phyloP scores from a whole-genome alignment of 257 asterid species.

The Solanum dulcamara region DNA sequence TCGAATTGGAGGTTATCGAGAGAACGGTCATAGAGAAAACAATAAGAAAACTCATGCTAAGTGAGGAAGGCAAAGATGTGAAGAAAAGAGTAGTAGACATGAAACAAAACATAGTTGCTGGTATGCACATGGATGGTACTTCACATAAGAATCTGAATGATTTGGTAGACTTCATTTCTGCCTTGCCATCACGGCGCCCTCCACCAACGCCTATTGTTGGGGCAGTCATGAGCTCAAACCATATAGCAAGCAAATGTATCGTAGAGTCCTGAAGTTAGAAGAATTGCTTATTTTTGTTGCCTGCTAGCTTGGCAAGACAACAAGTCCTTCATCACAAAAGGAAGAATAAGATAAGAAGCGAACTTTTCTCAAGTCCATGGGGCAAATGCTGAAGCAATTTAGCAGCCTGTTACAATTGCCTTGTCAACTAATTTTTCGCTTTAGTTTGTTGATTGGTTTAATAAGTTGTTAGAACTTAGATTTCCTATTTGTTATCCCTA shows the following conservation, averaged over 20 bases:
- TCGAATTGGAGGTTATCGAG: slow-evolving; percentile 12
- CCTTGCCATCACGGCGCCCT: neutral
- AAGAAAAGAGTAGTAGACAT: neutral
- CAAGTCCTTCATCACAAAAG: neutral
- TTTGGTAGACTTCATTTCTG: slow-evolving; percentile 20
- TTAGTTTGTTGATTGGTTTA: neutral
- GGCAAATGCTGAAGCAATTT: neutral
- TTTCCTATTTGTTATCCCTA: neutral
- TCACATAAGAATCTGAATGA: slow-evolving; percentile 10
- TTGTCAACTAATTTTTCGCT: too few species aligned
- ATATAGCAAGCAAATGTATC: neutral
- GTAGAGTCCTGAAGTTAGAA: neutral
- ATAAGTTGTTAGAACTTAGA: neutral
- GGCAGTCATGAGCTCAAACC: too few species aligned
- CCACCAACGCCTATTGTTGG: neutral
- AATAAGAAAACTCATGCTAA: slow-evolving; percentile 20
- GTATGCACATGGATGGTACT: slow-evolving; percentile 16
- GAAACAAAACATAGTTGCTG: slow-evolving; percentile 8
- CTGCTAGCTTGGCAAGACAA: neutral
- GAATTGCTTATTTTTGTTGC: neutral
- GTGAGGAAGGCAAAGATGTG: slow-evolving; percentile 5
- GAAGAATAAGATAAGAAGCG: neutral
- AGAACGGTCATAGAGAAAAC: slow-evolving; percentile 11
- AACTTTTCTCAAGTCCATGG: neutral
- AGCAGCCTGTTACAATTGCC: neutral